Base-by-base conservation (phyloP, 495 filamentous ascomycete species). In the Hypoxylon subgilvum region DNA sequence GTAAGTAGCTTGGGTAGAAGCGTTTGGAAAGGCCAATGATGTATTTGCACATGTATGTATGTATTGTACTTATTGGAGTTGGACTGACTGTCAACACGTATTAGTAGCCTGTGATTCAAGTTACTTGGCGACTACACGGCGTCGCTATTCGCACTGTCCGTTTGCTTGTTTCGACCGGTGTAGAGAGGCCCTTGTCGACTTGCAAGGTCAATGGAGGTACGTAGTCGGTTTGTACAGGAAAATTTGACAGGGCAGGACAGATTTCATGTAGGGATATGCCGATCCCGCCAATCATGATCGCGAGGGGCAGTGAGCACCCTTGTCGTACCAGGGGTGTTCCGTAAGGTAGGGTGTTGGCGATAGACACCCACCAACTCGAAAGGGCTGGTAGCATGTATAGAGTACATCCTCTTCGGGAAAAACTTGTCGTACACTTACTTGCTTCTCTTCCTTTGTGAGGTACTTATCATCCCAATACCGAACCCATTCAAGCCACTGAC, bases 81-180 rank as follows among this genome's bases (percentile, higher is more conserved):
- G 27, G 5, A 30, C 27, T 30, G 5, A 30, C 27, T 30, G 5
- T 30, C 5, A 5, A 30, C 27, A 30, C 10, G 10, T 30, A 30
- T 30, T n/a, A n/a, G n/a, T n/a, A n/a, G n/a, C n/a, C n/a, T n/a
- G n/a, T n/a, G n/a, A 23, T 4, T 34, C 31, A 13, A 52, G 40
- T n/a, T 45, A 47, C 34, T 41, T 36, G 3, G 32, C 19, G 5
- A 9, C 1, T 39, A 25, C 8, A 27, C 8, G 23, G 4, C 8
- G 23, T 18, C n/a, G 7, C n/a, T 35, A 55, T 21, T 51, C 61
- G 49, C 61, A 64, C 61, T 64, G 61, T 64, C 10, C 12, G 61
- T 64, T 59, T 59, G 54, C 50, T 64, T 55, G 22, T 18, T 25
- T 44, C 28, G 54, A 64, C 61, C 61, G 61, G 61, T 64, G 54